Conservation (phyloP, 805 yeast genomes). For the Ascoidea tarda region DNA sequence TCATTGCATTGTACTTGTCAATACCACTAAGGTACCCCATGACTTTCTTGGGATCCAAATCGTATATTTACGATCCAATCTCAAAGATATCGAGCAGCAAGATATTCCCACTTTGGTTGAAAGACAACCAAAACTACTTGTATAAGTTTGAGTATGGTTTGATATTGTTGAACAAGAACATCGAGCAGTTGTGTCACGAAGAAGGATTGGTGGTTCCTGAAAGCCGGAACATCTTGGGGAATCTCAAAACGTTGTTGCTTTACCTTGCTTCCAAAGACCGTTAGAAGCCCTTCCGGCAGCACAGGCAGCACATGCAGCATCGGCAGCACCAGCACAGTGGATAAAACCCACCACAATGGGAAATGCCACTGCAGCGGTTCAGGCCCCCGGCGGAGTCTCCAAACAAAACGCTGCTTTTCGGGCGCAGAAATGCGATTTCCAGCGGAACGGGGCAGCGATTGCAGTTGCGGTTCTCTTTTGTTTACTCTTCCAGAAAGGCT, state of each 20-base stretch:
- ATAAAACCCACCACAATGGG: too few relatives aligned
- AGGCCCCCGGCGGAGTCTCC: too few relatives aligned
- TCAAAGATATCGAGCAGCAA: slow-evolving; percentile 21
- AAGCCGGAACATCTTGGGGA: slow-evolving; percentile 20
- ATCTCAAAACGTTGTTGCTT: slow-evolving; percentile 15
- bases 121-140: slow-evolving; percentile 21
- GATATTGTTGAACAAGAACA: slow-evolving; percentile 28
- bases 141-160: slow-evolving; percentile 37
- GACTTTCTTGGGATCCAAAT: slow-evolving; percentile 30
- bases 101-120: slow-evolving; percentile 36
- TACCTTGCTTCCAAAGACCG: slow-evolving; percentile 8
- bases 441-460: too few relatives aligned
- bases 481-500: too few relatives aligned
- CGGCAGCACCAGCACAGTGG: too few relatives aligned
- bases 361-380: too few relatives aligned
- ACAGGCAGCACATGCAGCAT: too few relatives aligned
- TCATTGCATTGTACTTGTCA: slow-evolving; percentile 25
- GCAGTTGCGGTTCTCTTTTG: too few relatives aligned
- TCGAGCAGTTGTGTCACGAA: slow-evolving; percentile 27
- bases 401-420: too few relatives aligned
- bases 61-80: slow-evolving; percentile 34
- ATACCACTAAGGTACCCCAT: slow-evolving; percentile 36
- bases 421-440: too few relatives aligned
- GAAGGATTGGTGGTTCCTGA: slow-evolving; percentile 19
- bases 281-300: too few relatives aligned